Percentiles rank a stretch among this genome's conserved stretches.
Evolutionary conservation across 257 asterid species (phyloP).

Genomic region (Solanum stenotomum): DNA sequence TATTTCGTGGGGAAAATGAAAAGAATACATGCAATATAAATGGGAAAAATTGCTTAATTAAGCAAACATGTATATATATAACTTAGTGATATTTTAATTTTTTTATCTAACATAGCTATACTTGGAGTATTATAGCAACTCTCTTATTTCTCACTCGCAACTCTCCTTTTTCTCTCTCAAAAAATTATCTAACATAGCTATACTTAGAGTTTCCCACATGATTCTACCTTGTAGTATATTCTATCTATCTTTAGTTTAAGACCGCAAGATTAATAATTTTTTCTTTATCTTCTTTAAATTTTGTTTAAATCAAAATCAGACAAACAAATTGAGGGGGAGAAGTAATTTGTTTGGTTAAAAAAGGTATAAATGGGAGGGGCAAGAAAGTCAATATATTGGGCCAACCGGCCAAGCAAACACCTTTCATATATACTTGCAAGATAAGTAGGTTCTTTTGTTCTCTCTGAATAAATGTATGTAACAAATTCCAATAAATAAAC

Average conservation of each 20-base stretch:
- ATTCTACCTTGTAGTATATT: not conserved
- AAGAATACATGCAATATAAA: not conserved
- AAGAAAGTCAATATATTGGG: not conserved
- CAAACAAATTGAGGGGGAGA: no score
- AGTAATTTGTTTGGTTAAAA: not conserved
- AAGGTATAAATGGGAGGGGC: not conserved
- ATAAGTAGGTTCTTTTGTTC: constrained; percentile 12
- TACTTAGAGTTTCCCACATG: not conserved
- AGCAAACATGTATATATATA: no score
- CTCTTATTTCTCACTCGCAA: not conserved
- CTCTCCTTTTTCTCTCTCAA: not conserved
- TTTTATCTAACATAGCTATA: not conserved
- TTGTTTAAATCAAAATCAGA: no score
- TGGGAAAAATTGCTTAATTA: no score
- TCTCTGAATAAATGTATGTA: constrained; percentile 15
- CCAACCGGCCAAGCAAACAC: not conserved
- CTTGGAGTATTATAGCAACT: not conserved
- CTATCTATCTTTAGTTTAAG: not conserved
- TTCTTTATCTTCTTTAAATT: no score
- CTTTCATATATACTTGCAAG: constrained; percentile 18
- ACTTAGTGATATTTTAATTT: not conserved
- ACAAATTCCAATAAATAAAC: constrained; percentile 34
- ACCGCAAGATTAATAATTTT: no score
- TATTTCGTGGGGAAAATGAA: not conserved
- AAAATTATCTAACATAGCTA: not conserved